Base-by-base conservation (phyloP, 192 early-diverging fungal species). In the Jimgerdemannia lactiflua region DNA sequence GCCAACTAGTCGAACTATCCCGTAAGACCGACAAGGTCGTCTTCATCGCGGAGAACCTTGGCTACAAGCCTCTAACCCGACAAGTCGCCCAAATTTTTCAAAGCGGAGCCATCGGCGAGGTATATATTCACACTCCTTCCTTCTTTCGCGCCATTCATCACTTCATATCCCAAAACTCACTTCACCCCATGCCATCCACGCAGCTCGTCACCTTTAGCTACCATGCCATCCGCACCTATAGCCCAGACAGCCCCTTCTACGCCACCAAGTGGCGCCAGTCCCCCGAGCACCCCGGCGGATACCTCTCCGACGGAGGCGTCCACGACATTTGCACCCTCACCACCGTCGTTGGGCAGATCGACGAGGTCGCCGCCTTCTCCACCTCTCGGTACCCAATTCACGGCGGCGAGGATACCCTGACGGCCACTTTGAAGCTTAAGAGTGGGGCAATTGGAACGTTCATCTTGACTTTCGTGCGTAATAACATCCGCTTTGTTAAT, bases 401-500 rank as follows among this genome's bases (percentile, higher is more conserved):
- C 76, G 76, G 42, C 64, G 74, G 49, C 42, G 74, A 82, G 68
- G 80, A 82, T 19, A 76, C 76, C 6, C 49, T 82, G 42, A 67
- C 74, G 14, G 40, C 68, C 11, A 73, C 71, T 39, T 68, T 78
- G 39, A 78, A 69, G 39, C 41, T 82, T 63, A 70, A 18, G 18
- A 76, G 64, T 41, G 80, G 80, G 20, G 80, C 71, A 4, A 40
- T 78, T 66, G 80, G 80, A 41, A 69, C 72, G 8, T 71, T 73
- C 39, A 82, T 76, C 44, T 78, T 82, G 42, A 82, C 80, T 70
- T 82, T 75, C 71, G 80, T 82, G 78, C 74, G 80, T 74, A 19
- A 8, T 29, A 1, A 29, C 29, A 29, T 29, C 29, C 1, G 29
- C 29, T 29, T 8, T 74, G 3, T 20, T 29, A 6, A 2, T 6